These are phyloP conservation scores for Aureobasidium melanogenum DNA, from an alignment of 2,329 filamentous ascomycete genomes.

Conservation along the genomic window DNA sequence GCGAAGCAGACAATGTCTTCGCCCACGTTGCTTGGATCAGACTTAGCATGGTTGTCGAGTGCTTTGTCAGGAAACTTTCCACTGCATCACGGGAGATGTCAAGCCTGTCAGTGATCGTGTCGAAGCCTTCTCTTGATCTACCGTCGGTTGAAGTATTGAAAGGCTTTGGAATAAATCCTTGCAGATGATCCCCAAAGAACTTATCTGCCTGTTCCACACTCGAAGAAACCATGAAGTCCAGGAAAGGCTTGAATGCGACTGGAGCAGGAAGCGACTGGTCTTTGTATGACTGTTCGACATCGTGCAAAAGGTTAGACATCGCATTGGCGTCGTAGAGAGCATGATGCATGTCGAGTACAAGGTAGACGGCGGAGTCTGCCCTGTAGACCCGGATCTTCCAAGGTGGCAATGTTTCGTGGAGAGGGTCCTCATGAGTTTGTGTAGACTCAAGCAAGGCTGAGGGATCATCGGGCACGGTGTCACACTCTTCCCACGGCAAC, in stretches of 20 bases:
- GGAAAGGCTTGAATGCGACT: slow-evolving; percentile 54
- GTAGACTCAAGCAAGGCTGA: slow-evolving; percentile 2
- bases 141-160: slow-evolving; percentile 23
- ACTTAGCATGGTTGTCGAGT: slow-evolving; percentile 53
- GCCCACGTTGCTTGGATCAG: slow-evolving; percentile 67
- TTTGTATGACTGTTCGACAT: slow-evolving; percentile 54
- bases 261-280: slow-evolving; percentile 40
- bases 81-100: slow-evolving; percentile 36
- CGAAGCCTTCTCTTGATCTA: not conserved
- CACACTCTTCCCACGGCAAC: slow-evolving; percentile 31
- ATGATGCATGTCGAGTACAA: slow-evolving; percentile 60
- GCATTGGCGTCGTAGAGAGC: slow-evolving; percentile 81
- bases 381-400: slow-evolving; percentile 26
- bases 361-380: slow-evolving; percentile 18
- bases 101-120: slow-evolving; percentile 3
- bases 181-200: slow-evolving; percentile 59
- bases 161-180: slow-evolving; percentile 39
- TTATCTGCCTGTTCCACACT: slow-evolving; percentile 41
- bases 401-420: slow-evolving; percentile 17
- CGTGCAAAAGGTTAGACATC: slow-evolving; percentile 58
- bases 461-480: not conserved
- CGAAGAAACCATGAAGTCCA: slow-evolving; percentile 48
- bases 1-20: slow-evolving; percentile 49
- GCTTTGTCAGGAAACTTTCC: slow-evolving; percentile 40
- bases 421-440: slow-evolving; percentile 17